Base-by-base conservation (phyloP, 306 rosid genomes). In the Vigna unguiculata region DNA sequence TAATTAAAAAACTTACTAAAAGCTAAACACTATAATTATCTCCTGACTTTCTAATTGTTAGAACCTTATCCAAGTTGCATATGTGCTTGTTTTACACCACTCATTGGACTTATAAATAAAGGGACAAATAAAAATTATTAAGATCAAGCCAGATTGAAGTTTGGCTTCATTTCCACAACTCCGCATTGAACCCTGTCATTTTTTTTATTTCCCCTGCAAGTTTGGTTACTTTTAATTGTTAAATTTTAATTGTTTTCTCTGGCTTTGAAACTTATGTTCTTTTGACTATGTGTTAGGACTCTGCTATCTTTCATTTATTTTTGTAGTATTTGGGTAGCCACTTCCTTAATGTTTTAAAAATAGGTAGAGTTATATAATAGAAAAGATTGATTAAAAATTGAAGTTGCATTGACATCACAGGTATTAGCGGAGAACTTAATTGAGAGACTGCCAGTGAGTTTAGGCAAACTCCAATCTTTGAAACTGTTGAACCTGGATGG, bases 381-480 rank as follows among this genome's bases (percentile, higher is more conserved):
- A 48, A 6, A 16, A 63, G 46, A 48, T 65, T 77, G 66, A 63
- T 76, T 59, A 17, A 68, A 54, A 40, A 58, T 73, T 76, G 55
- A 72, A 72, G 74, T 49, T 82, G 45, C 71, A 71, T 82, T 76
- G 28, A 52, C 54, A 53, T 82, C 15, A 45, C 97, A 92, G 99
- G 60, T 92, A 38, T 82, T 96, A 81, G 91, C 90, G 4, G 88
- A 92, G 36, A 96, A 96, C 81, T 87, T 89, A 84, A 89, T 96
- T 65, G 93, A 88, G 75, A 88, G 88, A 70, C 87, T 96, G 48
- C 97, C 99, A 32, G 82, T 88, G 78, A 91, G 87, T 86, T 80
- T 96, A 89, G 97, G 97, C 79, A 96, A 96, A 82, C 91, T 96
- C 53, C 96, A 91, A 66, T 92, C 96, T 79, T 82, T 96, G 36